phyloP scores from a whole-genome alignment of 129 eudicot genomes.

The Heracleum sosnowskyi region DNA sequence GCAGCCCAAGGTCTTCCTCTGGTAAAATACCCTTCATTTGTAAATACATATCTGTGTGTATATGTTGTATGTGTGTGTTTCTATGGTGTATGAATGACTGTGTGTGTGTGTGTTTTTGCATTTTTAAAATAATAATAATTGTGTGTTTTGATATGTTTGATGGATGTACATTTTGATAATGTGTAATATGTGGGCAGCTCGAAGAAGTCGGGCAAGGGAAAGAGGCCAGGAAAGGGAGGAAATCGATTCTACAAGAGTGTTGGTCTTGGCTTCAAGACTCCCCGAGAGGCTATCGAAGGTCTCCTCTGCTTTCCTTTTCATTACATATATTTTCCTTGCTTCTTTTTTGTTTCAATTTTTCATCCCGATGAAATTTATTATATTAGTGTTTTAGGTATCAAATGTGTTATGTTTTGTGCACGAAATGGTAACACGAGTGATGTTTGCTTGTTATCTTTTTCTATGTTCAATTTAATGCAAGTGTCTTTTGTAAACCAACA shows the following conservation, averaged over 20 bases:
- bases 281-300: slow-evolving; percentile 40
- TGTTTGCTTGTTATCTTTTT: no score
- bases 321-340: background rate
- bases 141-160: no score
- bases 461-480: no score
- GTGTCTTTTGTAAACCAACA: background rate
- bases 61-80: no score
- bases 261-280: slow-evolving; percentile 16
- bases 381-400: background rate
- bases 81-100: no score
- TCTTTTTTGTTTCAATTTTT: no score
- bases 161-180: no score
- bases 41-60: background rate
- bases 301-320: background rate
- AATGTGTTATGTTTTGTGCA: background rate
- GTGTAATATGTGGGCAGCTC: slow-evolving; percentile 16
- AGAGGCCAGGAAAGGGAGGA: slow-evolving; percentile 36
- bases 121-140: no score
- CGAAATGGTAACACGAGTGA: background rate
- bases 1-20: slow-evolving; percentile 10
- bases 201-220: slow-evolving; percentile 35
- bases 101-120: no score
- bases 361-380: background rate
- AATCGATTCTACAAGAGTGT: slow-evolving; percentile 34
- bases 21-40: background rate